Base-by-base conservation (phyloP, 345 rosid species). In the Noccaea bulbosa region DNA sequence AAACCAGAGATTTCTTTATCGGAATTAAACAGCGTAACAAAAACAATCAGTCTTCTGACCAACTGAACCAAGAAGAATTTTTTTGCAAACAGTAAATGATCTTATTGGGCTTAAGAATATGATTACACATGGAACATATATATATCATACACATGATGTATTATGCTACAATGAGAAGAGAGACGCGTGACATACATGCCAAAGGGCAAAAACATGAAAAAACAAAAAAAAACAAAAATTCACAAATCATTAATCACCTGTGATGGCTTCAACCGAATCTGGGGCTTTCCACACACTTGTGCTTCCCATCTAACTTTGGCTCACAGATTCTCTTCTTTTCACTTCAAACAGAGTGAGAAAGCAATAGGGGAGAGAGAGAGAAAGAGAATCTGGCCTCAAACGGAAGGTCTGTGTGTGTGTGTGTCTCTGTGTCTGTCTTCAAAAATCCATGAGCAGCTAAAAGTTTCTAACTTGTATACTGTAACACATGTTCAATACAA, bases 401-500 rank as follows among this genome's bases (percentile, higher is more conserved):
- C 40, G 50, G 49, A 60, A 44, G 66, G 69, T 17, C 24, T 62
- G 40, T 40, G 12, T 45, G 51, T 22, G 24, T 22, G 30, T 27
- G 30, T 3, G 30, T 44, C 2, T 63, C 32, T 64, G 38, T 46
- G 30, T 62, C 53, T 62, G 48, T 62, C 53, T 32, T 62, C 41
- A 62, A 62, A 44, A 45, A 43, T 45, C 67, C 30, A 44, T 44
- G 17, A 62, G 52, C 50, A 61, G 50, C 52, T 61, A 30, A 43
- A 61, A 44, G 24, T 12, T 39, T 40, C 64, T 59, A 62, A 32
- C 67, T 62, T 45, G 50, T 45, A 62, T 45, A 45, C 53, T 30
- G 14, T 62, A 45, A 62, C 67, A 62, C 51, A 62, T 44, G 40
- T 62, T 62, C 67, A 62, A 14, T 45, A 62, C 65, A 60, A 41